These are phyloP conservation scores for Stylonectria norvegica DNA, from an alignment of 2,329 filamentous ascomycete genomes.

Conservation along the genomic window DNA sequence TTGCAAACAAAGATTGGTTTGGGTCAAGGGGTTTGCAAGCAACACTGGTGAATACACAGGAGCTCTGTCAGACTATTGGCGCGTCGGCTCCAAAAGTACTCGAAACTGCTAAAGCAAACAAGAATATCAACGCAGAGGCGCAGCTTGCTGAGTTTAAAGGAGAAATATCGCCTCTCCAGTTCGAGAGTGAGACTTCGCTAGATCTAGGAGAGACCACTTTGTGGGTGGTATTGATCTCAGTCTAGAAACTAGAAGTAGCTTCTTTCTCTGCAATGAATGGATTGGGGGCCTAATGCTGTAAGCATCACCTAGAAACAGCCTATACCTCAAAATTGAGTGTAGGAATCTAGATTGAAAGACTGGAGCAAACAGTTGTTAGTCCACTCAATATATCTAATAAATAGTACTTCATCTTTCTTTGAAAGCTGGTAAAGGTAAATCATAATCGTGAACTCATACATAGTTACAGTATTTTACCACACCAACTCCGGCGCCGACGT, in stretches of 20 bases:
- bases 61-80: conserved; percentile 28
- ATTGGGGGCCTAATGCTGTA: too few relatives aligned
- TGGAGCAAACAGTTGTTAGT: too few relatives aligned
- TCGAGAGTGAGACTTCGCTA: conserved; percentile 22
- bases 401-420: too few relatives aligned
- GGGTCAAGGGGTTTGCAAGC: conserved; percentile 37
- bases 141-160: conserved; percentile 26
- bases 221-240: conserved; percentile 39
- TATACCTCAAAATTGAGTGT: too few relatives aligned
- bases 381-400: too few relatives aligned
- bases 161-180: conserved; percentile 30
- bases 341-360: too few relatives aligned
- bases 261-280: too few relatives aligned
- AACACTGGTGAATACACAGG: conserved; percentile 32
- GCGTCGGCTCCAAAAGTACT: conserved; percentile 38
- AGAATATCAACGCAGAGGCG: conserved; percentile 13
- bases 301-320: too few relatives aligned
- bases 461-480: conserved; percentile 10
- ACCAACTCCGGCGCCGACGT: conserved; percentile 10
- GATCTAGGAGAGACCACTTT: conserved; percentile 29
- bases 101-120: conserved; percentile 31
- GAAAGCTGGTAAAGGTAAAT: not conserved
- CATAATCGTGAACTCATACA: not conserved
- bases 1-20: conserved; percentile 45
- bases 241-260: too few relatives aligned